A percentile compares a stretch with the other conserved stretches of the same genome.
Conservation (phyloP, 345 rosid species). For the Bruguiera parviflora region DNA sequence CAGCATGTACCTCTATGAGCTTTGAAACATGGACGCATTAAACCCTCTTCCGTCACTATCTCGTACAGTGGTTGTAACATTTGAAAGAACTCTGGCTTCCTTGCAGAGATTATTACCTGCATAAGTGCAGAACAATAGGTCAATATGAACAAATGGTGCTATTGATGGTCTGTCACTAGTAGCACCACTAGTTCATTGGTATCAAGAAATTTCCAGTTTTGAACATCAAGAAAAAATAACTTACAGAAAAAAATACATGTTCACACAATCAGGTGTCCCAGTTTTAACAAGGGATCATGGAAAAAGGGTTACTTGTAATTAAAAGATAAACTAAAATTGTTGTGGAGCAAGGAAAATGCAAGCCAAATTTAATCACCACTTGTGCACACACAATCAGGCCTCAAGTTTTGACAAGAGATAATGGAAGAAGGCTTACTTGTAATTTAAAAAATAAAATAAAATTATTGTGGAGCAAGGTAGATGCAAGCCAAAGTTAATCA, state of each 20-base stretch:
- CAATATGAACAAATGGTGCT: background rate
- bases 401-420: too few relatives aligned
- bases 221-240: too few relatives aligned
- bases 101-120: conserved; percentile 92
- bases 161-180: conserved; percentile 1
- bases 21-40: conserved; percentile 97
- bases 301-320: too few relatives aligned
- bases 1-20: conserved; percentile 49
- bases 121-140: conserved; percentile 13
- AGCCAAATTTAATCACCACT: background rate
- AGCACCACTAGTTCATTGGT: background rate
- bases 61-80: conserved; percentile 93
- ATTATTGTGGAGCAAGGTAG: too few relatives aligned
- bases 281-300: too few relatives aligned
- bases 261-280: too few relatives aligned
- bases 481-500: background rate
- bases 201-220: background rate
- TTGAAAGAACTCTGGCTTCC: conserved; percentile 98
- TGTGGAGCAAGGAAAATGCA: too few relatives aligned
- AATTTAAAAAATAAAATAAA: too few relatives aligned
- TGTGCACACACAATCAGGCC: too few relatives aligned
- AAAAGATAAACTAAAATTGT: too few relatives aligned
- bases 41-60: conserved; percentile 92
- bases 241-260: too few relatives aligned
- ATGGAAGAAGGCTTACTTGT: too few relatives aligned